Base-by-base conservation (phyloP, 306 rosid genomes). In the Cucurbita maxima region DNA sequence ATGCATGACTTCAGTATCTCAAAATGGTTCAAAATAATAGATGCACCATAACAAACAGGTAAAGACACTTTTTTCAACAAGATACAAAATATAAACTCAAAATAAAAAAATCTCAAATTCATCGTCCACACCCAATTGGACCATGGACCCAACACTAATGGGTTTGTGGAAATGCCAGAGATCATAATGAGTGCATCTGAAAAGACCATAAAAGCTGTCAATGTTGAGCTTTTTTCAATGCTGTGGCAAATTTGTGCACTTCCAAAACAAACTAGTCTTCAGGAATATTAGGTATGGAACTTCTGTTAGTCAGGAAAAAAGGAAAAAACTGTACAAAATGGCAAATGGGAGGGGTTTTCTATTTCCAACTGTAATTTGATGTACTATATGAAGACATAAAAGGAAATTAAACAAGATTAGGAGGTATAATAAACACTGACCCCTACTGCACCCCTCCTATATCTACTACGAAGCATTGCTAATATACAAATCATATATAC, bases 401-500 rank as follows among this genome's bases (percentile, higher is more conserved):
- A 20, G 18, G 44, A 19, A n/a, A 19, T 41, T 34, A 19, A 11
- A 44, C 37, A 67, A 41, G 71, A 63, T 63, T 41, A 41, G 48
- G 51, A 40, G 70, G 70, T 8, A 40, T 63, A 40, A 18, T 38
- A 18, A 61, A 63, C 36, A n/a, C 20, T 67, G 36, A 20, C 38
- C 38, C 38, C 38, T 66, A 66, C 16, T 20, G 55, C 50, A 1
- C 40, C 72, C 19, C 55, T 30, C 55, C 67, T 40, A 74, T 40
- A 74, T 86, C 73, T 78, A 79, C 51, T 58, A 76, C 60, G 75
- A 57, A 81, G 79, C 80, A 82, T 79, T 71, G 78, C 82, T 82
- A 81, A 84, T 87, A 72, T 82, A 86, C 87, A 75, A 71, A 88
- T 81, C 75, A 79, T 75, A 79, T 57, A 79, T 57, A 74, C 79